These are phyloP conservation scores for Triticum timopheevii DNA, from an alignment of 176 grass and related monocot genomes.

Conservation along the genomic window DNA sequence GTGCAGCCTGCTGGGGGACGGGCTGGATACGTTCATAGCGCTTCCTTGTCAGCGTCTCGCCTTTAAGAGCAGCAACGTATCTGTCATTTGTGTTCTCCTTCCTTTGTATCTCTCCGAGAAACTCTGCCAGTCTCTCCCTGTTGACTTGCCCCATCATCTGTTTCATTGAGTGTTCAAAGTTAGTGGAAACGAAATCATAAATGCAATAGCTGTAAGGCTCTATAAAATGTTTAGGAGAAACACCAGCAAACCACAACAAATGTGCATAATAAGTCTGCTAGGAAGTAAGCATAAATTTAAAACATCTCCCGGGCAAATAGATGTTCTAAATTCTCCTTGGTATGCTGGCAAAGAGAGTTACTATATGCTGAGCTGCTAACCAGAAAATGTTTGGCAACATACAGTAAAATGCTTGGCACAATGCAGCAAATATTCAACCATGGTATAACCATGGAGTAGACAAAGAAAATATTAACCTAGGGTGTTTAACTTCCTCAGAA, in stretches of 20 bases:
- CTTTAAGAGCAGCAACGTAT: slow-evolving; percentile 68
- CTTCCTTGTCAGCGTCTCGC: slow-evolving; percentile 81
- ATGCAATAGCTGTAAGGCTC: not conserved
- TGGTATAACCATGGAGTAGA: not conserved
- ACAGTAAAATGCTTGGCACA: not conserved
- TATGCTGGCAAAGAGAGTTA: not conserved
- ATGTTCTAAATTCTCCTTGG: too few species aligned
- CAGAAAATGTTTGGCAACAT: not conserved
- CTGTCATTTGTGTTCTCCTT: slow-evolving; percentile 24
- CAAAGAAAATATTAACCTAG: not conserved
- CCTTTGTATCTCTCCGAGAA: slow-evolving; percentile 13
- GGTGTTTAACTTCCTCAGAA: not conserved
- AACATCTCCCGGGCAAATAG: not conserved
- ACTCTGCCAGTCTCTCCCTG: slow-evolving; percentile 84
- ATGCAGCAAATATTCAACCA: not conserved
- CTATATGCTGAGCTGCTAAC: not conserved
- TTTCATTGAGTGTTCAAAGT: not conserved
- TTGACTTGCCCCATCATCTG: slow-evolving; percentile 79
- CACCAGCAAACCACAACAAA: not conserved
- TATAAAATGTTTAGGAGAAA: not conserved
- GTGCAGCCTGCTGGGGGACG: slow-evolving; percentile 25
- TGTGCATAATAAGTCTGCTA: not conserved
- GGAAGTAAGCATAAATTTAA: not conserved
- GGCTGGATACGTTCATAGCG: slow-evolving; percentile 75
- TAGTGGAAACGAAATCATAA: not conserved